These are phyloP conservation scores for Fusarium beomiforme DNA, from an alignment of 2,329 filamentous ascomycete genomes.

Conservation along the genomic window DNA sequence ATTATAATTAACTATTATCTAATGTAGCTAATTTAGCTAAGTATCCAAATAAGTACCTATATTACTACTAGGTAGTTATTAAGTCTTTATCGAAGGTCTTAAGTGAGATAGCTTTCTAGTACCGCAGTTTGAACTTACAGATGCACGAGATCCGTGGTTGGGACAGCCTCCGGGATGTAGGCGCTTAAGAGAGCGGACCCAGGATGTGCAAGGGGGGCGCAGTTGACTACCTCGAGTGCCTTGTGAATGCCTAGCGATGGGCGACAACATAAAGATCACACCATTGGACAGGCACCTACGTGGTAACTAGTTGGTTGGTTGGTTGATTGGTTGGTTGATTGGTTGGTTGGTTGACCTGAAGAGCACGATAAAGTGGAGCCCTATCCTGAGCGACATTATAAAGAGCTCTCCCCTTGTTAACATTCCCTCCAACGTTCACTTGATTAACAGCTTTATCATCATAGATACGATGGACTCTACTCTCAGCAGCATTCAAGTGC, in stretches of 20 bases:
- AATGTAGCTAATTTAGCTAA: neutral
- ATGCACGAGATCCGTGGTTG: neutral
- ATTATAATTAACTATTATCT: neutral
- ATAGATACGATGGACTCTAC: neutral
- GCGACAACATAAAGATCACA: accelerated
- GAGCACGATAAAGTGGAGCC: neutral
- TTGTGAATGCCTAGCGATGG: neutral
- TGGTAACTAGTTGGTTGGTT: neutral
- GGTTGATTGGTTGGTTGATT: too few species aligned
- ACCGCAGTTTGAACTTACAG: neutral
- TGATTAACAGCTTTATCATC: neutral
- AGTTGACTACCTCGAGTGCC: accelerated
- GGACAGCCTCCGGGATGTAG: accelerated
- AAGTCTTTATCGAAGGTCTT: neutral
- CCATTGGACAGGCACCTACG: too few species aligned
- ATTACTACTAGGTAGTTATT: too few species aligned
- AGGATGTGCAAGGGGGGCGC: neutral
- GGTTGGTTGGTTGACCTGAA: neutral
- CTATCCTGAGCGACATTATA: neutral
- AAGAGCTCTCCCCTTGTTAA: neutral
- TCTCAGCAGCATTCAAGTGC: neutral
- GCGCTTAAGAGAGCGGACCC: accelerated
- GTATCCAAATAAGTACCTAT: neutral
- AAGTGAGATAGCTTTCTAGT: neutral
- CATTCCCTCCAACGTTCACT: neutral